These are phyloP conservation scores for Salvia sclarea DNA, from an alignment of 305 asterid species.

Conservation along the genomic window DNA sequence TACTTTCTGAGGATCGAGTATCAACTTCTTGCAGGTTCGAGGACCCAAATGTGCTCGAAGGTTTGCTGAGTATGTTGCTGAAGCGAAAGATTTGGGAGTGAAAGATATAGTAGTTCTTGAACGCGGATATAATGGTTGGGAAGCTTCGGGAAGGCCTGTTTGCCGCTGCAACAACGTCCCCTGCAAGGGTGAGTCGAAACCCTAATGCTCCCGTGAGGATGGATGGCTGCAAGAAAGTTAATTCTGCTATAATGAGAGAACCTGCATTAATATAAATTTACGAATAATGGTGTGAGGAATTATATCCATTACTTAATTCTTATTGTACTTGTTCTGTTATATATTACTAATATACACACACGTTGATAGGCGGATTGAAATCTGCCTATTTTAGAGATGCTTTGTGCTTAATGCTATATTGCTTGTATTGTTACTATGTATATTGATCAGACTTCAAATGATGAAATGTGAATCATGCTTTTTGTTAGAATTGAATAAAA, in stretches of 20 bases:
- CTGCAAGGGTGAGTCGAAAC: constrained; percentile 60
- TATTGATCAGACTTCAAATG: not conserved
- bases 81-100: constrained; percentile 52
- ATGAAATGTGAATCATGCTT: not conserved
- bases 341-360: not conserved
- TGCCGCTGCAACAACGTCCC: constrained; percentile 71
- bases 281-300: not conserved
- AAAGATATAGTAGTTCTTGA: constrained; percentile 76
- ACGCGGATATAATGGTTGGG: constrained; percentile 91
- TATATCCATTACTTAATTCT: not conserved
- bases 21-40: constrained; percentile 59
- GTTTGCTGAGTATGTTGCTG: constrained; percentile 69
- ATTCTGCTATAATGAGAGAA: not conserved
- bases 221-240: constrained; percentile 19
- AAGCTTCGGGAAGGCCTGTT: constrained; percentile 80
- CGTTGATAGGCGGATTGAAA: no score
- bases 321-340: no score
- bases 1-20: constrained; percentile 3
- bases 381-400: no score
- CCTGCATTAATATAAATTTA: not conserved
- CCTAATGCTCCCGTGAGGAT: not conserved
- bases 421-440: not conserved
- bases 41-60: constrained; percentile 91
- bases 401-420: not conserved
- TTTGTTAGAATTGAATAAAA: not conserved